Conservation (phyloP, 208 protist species). For the Trypanosoma cruzi region DNA sequence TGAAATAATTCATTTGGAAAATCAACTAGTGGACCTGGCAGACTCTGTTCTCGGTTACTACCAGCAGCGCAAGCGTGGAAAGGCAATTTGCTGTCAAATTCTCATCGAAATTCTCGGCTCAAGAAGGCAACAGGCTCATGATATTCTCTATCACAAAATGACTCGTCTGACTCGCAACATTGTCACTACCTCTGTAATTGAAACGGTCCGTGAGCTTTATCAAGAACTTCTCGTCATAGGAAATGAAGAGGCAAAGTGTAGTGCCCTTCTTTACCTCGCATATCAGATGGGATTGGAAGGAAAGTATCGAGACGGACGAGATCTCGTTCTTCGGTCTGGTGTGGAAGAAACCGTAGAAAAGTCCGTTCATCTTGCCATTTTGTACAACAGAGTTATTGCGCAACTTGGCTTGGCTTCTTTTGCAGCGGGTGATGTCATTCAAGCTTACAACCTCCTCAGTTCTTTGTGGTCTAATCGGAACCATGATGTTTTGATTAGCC, state of each 20-base stretch:
- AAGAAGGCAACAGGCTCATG: constrained; percentile 70
- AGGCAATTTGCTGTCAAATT: constrained; percentile 50
- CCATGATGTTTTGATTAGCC: constrained; percentile 65
- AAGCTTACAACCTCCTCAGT: constrained; percentile 68
- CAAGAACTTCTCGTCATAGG: constrained; percentile 40
- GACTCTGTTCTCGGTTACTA: constrained; percentile 71
- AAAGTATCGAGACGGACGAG: constrained; percentile 71
- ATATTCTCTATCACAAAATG: constrained; percentile 56
- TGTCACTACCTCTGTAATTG: constrained; percentile 52
- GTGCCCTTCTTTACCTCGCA: constrained; percentile 57
- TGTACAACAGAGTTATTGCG: constrained; percentile 80
- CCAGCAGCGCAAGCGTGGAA: constrained; percentile 33
- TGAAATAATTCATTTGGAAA: constrained; percentile 62
- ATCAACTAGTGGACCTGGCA: constrained; percentile 63
- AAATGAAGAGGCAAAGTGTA: constrained; percentile 34
- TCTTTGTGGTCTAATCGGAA: constrained; percentile 55
- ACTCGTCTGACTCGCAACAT: constrained; percentile 28
- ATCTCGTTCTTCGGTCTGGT: constrained; percentile 71
- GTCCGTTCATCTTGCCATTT: constrained; percentile 47
- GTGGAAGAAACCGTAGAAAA: constrained; percentile 38
- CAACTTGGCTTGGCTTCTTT: constrained; percentile 87
- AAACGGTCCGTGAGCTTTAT: constrained; percentile 61
- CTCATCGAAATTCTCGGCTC: constrained; percentile 69
- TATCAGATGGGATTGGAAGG: constrained; percentile 83
- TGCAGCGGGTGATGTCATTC: constrained; percentile 53